Evolutionary conservation across 495 filamentous ascomycete genomes (phyloP).

Genomic region (Podospora sp.): DNA sequence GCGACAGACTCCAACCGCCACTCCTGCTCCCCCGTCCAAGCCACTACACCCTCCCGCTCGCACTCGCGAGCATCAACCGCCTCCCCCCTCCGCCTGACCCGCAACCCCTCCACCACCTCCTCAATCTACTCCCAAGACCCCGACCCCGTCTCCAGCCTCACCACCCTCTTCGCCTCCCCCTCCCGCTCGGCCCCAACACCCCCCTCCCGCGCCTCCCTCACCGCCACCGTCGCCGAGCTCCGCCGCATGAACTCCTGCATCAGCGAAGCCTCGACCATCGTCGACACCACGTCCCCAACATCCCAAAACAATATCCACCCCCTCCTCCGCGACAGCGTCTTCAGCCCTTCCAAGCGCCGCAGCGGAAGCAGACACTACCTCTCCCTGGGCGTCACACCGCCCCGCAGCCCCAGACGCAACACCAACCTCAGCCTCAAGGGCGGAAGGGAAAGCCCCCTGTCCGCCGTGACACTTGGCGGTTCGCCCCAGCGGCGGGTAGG

Average conservation of each 20-base stretch:
- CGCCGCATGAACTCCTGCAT: conserved; percentile 33
- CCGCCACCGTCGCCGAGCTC: conserved; percentile 27
- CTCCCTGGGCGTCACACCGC: background rate
- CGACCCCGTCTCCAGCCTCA: background rate
- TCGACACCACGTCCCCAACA: background rate
- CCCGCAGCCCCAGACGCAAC: background rate
- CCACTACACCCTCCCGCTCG: background rate
- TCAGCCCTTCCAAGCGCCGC: background rate
- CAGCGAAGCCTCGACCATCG: conserved; percentile 23
- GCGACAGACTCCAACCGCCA: background rate
- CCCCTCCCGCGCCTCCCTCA: conserved; percentile 2
- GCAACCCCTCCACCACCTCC: conserved; percentile 19
- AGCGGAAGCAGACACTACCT: conserved; percentile 1
- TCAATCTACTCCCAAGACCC: conserved; percentile 34
- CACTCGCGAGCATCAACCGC: conserved; percentile 1
- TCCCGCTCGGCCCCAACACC: conserved; percentile 1
- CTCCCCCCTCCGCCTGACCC: conserved; percentile 10
- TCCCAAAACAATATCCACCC: background rate
- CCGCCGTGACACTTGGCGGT: background rate
- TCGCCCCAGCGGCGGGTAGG: background rate
- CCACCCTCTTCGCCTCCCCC: background rate
- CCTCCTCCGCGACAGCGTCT: background rate
- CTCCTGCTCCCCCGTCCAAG: conserved; percentile 10
- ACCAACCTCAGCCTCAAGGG: background rate
- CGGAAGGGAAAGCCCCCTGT: background rate